Evolutionary conservation across 2,329 filamentous ascomycete species (phyloP).

Genomic region (Fusarium veterinarium): DNA sequence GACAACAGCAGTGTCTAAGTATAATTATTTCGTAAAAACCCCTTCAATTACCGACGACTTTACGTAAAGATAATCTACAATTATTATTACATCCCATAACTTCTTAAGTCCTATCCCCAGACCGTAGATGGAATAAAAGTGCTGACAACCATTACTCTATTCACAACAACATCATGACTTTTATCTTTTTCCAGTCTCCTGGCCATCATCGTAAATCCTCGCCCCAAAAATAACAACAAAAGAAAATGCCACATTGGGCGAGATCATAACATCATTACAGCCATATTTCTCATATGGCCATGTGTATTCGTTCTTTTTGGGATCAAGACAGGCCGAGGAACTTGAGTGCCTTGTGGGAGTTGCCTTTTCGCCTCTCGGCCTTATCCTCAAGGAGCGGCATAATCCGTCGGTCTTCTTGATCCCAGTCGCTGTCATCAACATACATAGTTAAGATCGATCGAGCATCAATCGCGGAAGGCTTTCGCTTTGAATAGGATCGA

Average conservation of each 20-base stretch:
- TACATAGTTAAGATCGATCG: conserved; percentile 52
- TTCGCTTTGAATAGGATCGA: conserved; percentile 44
- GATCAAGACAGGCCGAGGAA: conserved; percentile 60
- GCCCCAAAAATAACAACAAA: conserved; percentile 17
- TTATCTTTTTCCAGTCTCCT: conserved; percentile 5
- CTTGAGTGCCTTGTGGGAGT: conserved; percentile 64
- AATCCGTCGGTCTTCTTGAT: conserved; percentile 62
- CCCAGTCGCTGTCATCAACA: conserved; percentile 56
- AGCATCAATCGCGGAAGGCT: conserved; percentile 39
- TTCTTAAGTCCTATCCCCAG: background rate
- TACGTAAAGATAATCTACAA: background rate
- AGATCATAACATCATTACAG: conserved; percentile 40
- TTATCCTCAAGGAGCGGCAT: conserved; percentile 62
- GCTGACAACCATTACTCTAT: conserved; percentile 23
- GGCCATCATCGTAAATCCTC: conserved; percentile 9
- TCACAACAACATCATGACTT: background rate
- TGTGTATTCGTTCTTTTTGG: background rate
- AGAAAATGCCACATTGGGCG: conserved; percentile 24
- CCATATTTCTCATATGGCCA: background rate
- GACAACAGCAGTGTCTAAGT: conserved; percentile 27
- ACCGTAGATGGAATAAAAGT: background rate
- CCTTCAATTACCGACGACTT: background rate
- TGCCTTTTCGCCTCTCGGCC: conserved; percentile 51
- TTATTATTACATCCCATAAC: background rate
- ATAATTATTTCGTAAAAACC: too few species aligned